Base-by-base conservation (phyloP, 306 rosid species). In the Acacia crassicarpa region DNA sequence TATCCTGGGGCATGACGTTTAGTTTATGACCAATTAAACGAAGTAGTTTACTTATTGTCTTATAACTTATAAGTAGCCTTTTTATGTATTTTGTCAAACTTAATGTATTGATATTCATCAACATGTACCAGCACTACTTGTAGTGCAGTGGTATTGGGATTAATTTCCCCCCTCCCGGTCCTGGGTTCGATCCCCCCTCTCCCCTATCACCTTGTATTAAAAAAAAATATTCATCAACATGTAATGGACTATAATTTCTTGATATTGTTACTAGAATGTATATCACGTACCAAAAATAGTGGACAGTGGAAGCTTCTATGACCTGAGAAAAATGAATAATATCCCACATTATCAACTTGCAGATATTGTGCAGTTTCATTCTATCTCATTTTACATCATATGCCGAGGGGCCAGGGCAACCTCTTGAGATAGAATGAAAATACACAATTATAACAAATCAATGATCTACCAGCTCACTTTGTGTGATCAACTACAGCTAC, bases 11-110 rank as follows among this genome's bases (percentile, higher is more conserved):
- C 58, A 17, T 65, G 12, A 82, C 38, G 25, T 67, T 46, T 72
- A 78, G 65, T 69, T 83, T 69, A 61, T 20, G 68, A 71, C 9
- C 45, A 80, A 54, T 51, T 20, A 40, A 33, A 54, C 56, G 78
- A 72, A 53, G 33, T 33, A 32, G 83, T 59, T 53, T 23, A 48
- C 46, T 23, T 54, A 51, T 75, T 61, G 56, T 44, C 77, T 61
- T 72, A 40, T n/a, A 10, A 41, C 77, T 61, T 72, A 40, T n/a
- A 10, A 41, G 48, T 66, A 15, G 63, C 30, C 22, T 75, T 33
- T 44, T 40, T 70, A 70, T 70, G 20, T n/a, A 44, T 70, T 22
- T 70, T 44, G 25, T 70, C 2, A n/a, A 13, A 43, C 33, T 10
- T 70, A 20, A 22, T 43, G 14, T 71, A 61, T 44, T 54, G 44